Evolutionary conservation across 2,329 filamentous ascomycete species (phyloP), one percentile per base, ranked within the genome.

Genomic region (Trichophyton equinum): DNA sequence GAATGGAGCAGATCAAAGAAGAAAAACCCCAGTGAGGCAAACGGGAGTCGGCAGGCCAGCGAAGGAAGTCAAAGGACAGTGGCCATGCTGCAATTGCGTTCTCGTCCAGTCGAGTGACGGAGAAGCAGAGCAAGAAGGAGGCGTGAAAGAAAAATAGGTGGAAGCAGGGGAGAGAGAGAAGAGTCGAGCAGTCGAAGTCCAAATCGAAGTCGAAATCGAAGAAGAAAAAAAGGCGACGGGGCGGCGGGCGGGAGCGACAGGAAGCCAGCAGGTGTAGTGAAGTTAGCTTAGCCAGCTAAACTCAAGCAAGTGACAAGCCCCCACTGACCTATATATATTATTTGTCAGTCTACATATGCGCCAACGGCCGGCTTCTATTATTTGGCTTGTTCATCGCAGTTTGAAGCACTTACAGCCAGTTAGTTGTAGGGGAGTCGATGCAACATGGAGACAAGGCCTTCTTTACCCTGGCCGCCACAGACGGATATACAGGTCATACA

Each of bases 161-260:
- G 8, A 40, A 3, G 20, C 1, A 15, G 11, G 25, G 22, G 25
- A n/a, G 38, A 20, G 47, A 25, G 36, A 51, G 18, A 40, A 20
- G 36, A 51, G 18, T 38, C 11, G 33, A 38, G 11, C 8, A 38
- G 33, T 38, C 33, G 33, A 38, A 38, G 33, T 38, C 33, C 33
- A 38, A 38, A 38, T 38, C 33, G 33, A 38, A 38, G 33, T 38
- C 11, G 9, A 38, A 38, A 38, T 38, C 33, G 33, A 38, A 53
- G 49, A 33, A 53, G 22, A 53, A 36, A 15, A n/a, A 27, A 30
- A 27, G 51, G 51, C 33, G 33, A 36, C 51, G 51, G 49, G 49
- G 51, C 51, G 51, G 51, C 49, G 51, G 57, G 44, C 61, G 59
- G 58, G 56, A 22, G 40, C 25, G 18, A 30, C n/a, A 57, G n/a